Conservation (phyloP, 371 early-diverging fungal genomes). For the Rhizopus delemar region DNA sequence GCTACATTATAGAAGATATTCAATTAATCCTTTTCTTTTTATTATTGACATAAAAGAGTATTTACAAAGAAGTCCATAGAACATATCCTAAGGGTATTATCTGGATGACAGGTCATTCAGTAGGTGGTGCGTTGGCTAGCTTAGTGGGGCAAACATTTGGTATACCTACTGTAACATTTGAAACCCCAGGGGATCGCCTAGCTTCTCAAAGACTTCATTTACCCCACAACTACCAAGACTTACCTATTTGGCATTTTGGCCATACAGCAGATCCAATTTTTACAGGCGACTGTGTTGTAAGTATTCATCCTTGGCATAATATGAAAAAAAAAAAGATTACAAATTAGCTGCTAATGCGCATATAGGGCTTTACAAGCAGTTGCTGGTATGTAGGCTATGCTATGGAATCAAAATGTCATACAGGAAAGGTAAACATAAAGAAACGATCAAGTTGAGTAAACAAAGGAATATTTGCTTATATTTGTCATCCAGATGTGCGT, state of each 20-base stretch:
- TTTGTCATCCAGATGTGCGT: constrained; percentile 44
- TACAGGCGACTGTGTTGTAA: constrained; percentile 81
- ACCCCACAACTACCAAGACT: constrained; percentile 49
- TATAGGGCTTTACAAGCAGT: constrained; percentile 65
- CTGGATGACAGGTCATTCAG: constrained; percentile 92
- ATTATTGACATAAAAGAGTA: constrained; percentile 12
- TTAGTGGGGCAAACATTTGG: constrained; percentile 85
- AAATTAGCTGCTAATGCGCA: constrained; percentile 21
- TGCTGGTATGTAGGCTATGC: constrained; percentile 93
- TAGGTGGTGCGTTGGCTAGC: constrained; percentile 86
- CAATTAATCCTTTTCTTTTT: neutral
- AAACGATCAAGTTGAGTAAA: constrained; percentile 1
- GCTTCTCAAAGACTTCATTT: constrained; percentile 83
- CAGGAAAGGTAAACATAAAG: constrained; percentile 39
- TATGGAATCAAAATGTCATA: constrained; percentile 71
- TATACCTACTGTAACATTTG: constrained; percentile 84
- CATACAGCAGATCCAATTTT: constrained; percentile 93
- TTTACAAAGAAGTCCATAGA: constrained; percentile 51
- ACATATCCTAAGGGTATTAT: constrained; percentile 72
- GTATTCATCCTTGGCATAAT: constrained; percentile 49
- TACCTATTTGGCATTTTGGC: constrained; percentile 89
- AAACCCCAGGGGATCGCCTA: constrained; percentile 86
- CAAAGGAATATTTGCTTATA: constrained; percentile 5
- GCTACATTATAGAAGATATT: neutral
- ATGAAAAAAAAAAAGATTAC: constrained; percentile 49